phyloP scores from a whole-genome alignment of 176 grass and related monocot genomes.

The Triticum urartu region DNA sequence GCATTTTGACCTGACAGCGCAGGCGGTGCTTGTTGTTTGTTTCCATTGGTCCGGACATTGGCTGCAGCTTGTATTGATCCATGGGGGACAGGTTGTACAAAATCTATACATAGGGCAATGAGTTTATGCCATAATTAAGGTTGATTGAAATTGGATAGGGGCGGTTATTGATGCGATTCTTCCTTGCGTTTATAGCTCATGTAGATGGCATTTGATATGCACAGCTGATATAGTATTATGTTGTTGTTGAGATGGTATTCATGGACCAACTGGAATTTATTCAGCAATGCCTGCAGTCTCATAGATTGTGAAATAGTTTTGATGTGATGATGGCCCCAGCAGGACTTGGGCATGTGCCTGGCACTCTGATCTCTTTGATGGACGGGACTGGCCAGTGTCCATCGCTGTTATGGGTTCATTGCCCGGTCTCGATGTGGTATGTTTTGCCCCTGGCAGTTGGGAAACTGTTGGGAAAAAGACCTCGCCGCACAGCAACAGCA shows the following conservation, averaged over 20 bases:
- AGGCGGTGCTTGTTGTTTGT: neutral
- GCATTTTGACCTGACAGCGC: constrained; percentile 8
- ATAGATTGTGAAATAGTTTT: neutral
- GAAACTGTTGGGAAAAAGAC: neutral
- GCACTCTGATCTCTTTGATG: neutral
- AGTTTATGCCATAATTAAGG: constrained; percentile 10
- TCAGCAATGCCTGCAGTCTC: neutral
- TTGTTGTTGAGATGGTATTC: neutral
- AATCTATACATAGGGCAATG: constrained; percentile 6
- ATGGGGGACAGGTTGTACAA: constrained; percentile 29
- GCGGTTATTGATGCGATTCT: constrained; percentile 22
- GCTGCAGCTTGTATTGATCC: constrained; percentile 17
- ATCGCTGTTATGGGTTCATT: neutral
- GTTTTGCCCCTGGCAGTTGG: neutral
- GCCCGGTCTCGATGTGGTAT: neutral
- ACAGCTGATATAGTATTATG: neutral
- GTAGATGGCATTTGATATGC: constrained; percentile 24
- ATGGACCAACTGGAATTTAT: neutral
- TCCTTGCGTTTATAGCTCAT: constrained; percentile 14
- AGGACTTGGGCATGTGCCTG: neutral
- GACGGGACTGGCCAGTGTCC: neutral
- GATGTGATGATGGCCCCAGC: neutral
- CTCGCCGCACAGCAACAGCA: neutral
- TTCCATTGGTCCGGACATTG: constrained; percentile 18
- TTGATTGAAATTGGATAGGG: constrained; percentile 34